A percentile compares a stretch with the other conserved stretches of the same genome.
Evolutionary conservation across 169 alveolate genomes (phyloP).

Genomic region (Theileria parva): DNA sequence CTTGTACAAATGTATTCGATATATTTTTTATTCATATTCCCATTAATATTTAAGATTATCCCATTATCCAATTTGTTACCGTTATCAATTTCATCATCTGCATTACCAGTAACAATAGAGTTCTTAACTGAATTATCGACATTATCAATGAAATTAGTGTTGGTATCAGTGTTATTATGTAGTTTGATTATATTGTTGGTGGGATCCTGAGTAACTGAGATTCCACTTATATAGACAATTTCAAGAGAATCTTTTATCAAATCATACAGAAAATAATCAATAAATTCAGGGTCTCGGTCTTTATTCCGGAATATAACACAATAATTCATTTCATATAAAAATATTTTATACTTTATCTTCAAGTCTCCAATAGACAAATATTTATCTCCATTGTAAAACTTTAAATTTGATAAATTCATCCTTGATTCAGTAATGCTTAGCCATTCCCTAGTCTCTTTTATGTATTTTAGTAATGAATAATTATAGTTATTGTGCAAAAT

Average conservation of each 20-base stretch:
- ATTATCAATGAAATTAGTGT: not conserved
- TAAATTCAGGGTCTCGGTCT: not conserved
- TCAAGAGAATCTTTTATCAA: not conserved
- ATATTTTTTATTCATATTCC: not conserved
- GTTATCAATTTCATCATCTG: not conserved
- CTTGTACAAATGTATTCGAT: not conserved
- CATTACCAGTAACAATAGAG: not conserved
- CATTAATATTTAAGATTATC: not conserved
- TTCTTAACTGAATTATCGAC: not conserved
- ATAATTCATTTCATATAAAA: not conserved
- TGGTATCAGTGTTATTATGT: not conserved
- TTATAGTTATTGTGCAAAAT: not conserved
- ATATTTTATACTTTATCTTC: not conserved
- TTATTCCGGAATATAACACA: not conserved
- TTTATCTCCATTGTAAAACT: not conserved
- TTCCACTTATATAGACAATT: not conserved
- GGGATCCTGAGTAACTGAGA: not conserved
- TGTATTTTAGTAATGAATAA: not conserved
- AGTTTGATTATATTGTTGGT: not conserved
- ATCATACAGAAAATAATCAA: not conserved
- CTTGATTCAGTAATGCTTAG: not conserved
- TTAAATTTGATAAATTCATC: not conserved
- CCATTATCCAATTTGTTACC: not conserved
- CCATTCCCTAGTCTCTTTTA: not conserved
- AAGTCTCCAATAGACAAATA: not conserved